Conservation (phyloP, 768 basidiomycete genomes). For the Leccinum boreale region DNA sequence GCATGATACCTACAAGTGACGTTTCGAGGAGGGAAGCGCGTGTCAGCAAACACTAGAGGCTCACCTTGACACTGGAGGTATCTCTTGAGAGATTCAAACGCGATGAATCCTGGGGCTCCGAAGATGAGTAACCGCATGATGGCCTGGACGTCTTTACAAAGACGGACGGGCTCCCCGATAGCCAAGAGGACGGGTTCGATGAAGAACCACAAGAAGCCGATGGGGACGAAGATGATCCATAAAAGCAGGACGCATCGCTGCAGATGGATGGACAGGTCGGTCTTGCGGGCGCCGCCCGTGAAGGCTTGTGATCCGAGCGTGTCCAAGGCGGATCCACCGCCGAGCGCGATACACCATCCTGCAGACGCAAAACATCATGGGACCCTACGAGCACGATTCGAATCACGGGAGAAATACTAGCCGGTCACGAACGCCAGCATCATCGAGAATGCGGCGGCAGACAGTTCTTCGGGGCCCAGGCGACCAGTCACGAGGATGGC, state of each 20-base stretch:
- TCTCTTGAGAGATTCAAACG: constrained; percentile 74
- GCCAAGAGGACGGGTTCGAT: constrained; percentile 59
- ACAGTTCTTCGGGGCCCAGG: constrained; percentile 66
- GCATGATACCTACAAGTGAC: constrained; percentile 60
- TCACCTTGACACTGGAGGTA: constrained; percentile 77
- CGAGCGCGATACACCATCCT: constrained; percentile 78
- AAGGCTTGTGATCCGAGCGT: constrained; percentile 77
- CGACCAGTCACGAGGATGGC: constrained; percentile 63
- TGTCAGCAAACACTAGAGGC: neutral
- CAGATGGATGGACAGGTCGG: constrained; percentile 67
- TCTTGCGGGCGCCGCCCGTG: constrained; percentile 56
- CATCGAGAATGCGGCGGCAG: constrained; percentile 67
- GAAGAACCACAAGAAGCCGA: constrained; percentile 60
- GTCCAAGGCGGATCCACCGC: constrained; percentile 76
- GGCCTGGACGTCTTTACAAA: constrained; percentile 58
- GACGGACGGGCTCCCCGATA: constrained; percentile 56
- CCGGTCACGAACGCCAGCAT: constrained; percentile 81
- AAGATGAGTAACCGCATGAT: constrained; percentile 64
- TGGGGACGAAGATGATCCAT: constrained; percentile 62
- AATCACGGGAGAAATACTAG: constrained; percentile 41
- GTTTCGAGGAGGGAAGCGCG: neutral
- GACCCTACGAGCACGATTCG: constrained; percentile 39
- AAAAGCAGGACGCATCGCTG: constrained; percentile 67
- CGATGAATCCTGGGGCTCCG: constrained; percentile 71
- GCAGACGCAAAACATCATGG: constrained; percentile 40